These are phyloP conservation scores for Glutinoglossum americanum DNA, from an alignment of 495 filamentous ascomycete species.

Conservation along the genomic window DNA sequence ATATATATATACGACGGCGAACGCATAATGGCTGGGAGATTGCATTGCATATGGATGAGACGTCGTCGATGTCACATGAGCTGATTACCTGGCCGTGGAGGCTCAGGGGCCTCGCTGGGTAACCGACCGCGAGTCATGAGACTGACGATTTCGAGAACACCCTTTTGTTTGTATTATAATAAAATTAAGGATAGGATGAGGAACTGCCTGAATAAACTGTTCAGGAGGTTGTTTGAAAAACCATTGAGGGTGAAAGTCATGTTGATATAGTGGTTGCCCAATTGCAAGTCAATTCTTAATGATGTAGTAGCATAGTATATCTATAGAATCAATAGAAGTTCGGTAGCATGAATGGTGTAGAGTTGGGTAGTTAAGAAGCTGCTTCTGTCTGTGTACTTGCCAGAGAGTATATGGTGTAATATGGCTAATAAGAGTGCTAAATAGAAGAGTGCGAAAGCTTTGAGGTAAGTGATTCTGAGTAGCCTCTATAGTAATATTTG, in stretches of 20 bases:
- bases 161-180: too few species aligned
- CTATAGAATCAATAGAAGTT: not conserved
- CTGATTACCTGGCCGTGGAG: too few species aligned
- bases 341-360: not conserved
- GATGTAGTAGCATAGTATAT: not conserved
- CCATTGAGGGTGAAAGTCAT: not conserved
- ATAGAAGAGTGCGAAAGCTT: not conserved
- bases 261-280: not conserved
- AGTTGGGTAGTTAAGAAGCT: not conserved
- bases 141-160: too few species aligned
- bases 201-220: not conserved
- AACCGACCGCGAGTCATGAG: too few species aligned
- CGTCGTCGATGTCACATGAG: too few species aligned
- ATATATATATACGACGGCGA: too few species aligned
- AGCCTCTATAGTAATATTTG: not conserved
- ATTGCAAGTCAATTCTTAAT: not conserved
- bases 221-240: not conserved
- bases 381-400: not conserved
- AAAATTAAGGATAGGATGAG: not conserved
- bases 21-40: too few species aligned
- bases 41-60: too few species aligned
- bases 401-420: not conserved
- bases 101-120: too few species aligned
- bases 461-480: not conserved
- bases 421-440: not conserved